phyloP scores from a whole-genome alignment of 192 early-diverging fungal genomes.

The Chytriomyces sp. region DNA sequence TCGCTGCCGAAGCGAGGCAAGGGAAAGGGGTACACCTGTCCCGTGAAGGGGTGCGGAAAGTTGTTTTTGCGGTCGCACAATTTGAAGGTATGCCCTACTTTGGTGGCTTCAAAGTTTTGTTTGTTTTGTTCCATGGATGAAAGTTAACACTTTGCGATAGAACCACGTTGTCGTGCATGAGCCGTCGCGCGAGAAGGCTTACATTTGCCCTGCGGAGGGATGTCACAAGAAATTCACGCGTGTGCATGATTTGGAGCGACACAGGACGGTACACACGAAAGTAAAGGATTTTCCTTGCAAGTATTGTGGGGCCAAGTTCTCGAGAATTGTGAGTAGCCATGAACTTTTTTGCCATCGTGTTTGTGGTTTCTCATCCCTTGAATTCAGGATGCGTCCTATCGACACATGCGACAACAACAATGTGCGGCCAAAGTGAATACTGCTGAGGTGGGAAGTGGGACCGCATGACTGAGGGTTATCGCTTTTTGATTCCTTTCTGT shows the following conservation, averaged over 20 bases:
- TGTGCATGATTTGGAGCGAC: slow-evolving; percentile 15
- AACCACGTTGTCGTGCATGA: neutral
- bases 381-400: neutral
- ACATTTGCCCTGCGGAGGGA: slow-evolving; percentile 58
- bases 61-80: slow-evolving; percentile 71
- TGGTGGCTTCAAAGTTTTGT: too few species aligned
- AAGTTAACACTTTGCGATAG: too few species aligned
- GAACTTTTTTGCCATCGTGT: neutral
- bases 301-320: neutral
- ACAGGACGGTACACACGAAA: neutral
- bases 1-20: neutral
- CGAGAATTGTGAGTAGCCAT: neutral
- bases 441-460: too few species aligned
- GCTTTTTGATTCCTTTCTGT: slow-evolving; percentile 88
- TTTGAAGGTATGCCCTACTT: slow-evolving; percentile 58
- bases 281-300: neutral
- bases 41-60: slow-evolving; percentile 53
- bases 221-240: slow-evolving; percentile 52
- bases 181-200: slow-evolving; percentile 55
- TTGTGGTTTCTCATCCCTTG: neutral
- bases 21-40: neutral
- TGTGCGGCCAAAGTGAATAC: too few species aligned
- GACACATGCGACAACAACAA: slow-evolving; percentile 1
- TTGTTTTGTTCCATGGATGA: neutral
- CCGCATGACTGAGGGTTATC: slow-evolving; percentile 44